Conservation (phyloP, 2,329 filamentous ascomycete species). For the Fusarium sp. region DNA sequence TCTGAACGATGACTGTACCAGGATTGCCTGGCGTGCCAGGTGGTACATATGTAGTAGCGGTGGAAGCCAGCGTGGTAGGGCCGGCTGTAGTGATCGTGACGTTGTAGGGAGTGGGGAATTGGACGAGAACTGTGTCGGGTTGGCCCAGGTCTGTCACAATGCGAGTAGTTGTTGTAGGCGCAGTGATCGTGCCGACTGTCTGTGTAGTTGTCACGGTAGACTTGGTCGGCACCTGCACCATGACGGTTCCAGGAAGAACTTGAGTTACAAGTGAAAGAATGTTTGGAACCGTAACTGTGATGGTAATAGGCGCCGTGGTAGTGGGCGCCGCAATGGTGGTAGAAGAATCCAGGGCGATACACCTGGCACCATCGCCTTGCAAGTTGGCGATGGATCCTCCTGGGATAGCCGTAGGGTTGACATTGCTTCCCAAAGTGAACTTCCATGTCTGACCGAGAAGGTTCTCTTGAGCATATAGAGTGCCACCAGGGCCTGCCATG, state of each 20-base stretch:
- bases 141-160: background rate
- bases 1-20: background rate
- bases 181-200: background rate
- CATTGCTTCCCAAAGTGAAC: slow-evolving; percentile 1
- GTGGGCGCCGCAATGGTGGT: background rate
- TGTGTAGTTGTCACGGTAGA: slow-evolving; percentile 14
- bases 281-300: background rate
- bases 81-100: slow-evolving; percentile 3
- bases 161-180: background rate
- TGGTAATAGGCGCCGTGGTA: background rate
- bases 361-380: slow-evolving; percentile 4
- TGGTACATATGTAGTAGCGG: background rate
- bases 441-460: slow-evolving; percentile 9
- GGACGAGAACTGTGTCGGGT: slow-evolving; percentile 4
- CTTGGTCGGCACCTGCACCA: slow-evolving; percentile 14
- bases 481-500: background rate
- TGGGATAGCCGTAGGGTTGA: background rate
- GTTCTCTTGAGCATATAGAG: slow-evolving; percentile 6
- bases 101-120: background rate
- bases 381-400: slow-evolving; percentile 1
- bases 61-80: background rate
- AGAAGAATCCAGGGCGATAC: background rate
- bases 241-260: slow-evolving; percentile 10
- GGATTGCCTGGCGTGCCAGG: slow-evolving; percentile 3
- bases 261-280: background rate